A percentile compares a stretch with the other conserved stretches of the same genome.
Evolutionary conservation across 2,329 filamentous ascomycete species (phyloP).

Genomic region (Beauveria brongniartii): DNA sequence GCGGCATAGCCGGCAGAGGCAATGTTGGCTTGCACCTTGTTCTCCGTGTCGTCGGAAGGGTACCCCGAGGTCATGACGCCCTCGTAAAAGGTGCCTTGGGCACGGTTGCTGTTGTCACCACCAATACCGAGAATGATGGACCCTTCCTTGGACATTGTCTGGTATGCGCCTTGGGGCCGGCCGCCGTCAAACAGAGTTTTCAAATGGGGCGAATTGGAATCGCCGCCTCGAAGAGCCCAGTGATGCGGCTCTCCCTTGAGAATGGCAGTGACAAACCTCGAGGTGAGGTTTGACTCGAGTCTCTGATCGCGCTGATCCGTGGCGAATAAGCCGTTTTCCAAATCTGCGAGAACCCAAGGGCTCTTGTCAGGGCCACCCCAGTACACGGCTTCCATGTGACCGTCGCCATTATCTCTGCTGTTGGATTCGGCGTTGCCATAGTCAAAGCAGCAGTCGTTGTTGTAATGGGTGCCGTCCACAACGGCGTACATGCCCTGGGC

Average conservation of each 20-base stretch:
- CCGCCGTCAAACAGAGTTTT: constrained; percentile 51
- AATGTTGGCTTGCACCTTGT: constrained; percentile 51
- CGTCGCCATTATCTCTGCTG: constrained; percentile 46
- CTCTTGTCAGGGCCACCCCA: constrained; percentile 53
- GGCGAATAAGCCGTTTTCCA: constrained; percentile 60
- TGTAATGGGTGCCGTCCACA: constrained; percentile 52
- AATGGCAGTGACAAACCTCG: constrained; percentile 48
- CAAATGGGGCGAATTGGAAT: constrained; percentile 45
- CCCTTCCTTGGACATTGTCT: constrained; percentile 57
- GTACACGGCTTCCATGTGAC: constrained; percentile 64
- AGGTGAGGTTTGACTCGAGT: constrained; percentile 41
- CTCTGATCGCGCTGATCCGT: constrained; percentile 41
- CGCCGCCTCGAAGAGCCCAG: constrained; percentile 53
- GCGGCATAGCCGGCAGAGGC: constrained; percentile 49
- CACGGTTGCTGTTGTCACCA: constrained; percentile 54
- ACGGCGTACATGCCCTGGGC: constrained; percentile 54
- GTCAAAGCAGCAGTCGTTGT: constrained; percentile 48
- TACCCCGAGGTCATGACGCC: constrained; percentile 57
- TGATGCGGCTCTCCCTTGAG: constrained; percentile 48
- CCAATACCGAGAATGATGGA: constrained; percentile 62
- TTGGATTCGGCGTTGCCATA: constrained; percentile 50
- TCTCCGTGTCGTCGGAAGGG: constrained; percentile 50
- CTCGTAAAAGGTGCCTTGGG: constrained; percentile 57
- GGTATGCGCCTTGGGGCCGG: constrained; percentile 49
- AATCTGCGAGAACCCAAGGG: constrained; percentile 62